Evolutionary conservation across 1,139 yeast species (phyloP), one percentile per base, ranked within the genome.

Genomic region (Neolecta irregularis): DNA sequence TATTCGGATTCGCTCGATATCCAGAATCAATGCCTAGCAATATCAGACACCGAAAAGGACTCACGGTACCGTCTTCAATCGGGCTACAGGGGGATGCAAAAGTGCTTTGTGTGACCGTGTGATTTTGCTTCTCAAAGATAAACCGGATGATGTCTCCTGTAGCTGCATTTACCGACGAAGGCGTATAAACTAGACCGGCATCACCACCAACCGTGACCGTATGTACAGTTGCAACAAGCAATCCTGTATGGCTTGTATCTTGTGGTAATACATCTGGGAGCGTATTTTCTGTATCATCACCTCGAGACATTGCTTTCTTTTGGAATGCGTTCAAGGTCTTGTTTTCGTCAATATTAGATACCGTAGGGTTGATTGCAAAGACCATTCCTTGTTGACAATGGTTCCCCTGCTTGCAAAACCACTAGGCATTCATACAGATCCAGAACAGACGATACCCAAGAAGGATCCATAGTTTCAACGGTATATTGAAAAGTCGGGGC

Each of bases 301-400:
- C n/a, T n/a, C n/a, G n/a, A n/a, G n/a, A n/a, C n/a, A n/a, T n/a
- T n/a, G n/a, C n/a, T n/a, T n/a, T n/a, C n/a, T n/a, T n/a, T n/a
- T n/a, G n/a, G n/a, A n/a, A n/a, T n/a, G n/a, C n/a, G n/a, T n/a
- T n/a, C n/a, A n/a, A n/a, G n/a, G n/a, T n/a, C n/a, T n/a, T n/a
- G n/a, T n/a, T n/a, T n/a, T n/a, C n/a, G n/a, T n/a, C n/a, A n/a
- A n/a, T n/a, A n/a, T n/a, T n/a, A n/a, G n/a, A n/a, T n/a, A n/a
- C n/a, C 6, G 35, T n/a, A 8, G 30, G 15, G 18, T 32, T 32
- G 8, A 32, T n/a, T 9, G 35, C 35, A 16, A 32, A 32, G 11
- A 32, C 35, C 35, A 32, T 32, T 7, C 35, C 35, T 11, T 11
- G 20, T 24, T 13, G 15, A 16, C 35, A 32, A 25, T 32, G 35